Conservation (phyloP, 75 land plant species). For the Selaginella moellendorffii region DNA sequence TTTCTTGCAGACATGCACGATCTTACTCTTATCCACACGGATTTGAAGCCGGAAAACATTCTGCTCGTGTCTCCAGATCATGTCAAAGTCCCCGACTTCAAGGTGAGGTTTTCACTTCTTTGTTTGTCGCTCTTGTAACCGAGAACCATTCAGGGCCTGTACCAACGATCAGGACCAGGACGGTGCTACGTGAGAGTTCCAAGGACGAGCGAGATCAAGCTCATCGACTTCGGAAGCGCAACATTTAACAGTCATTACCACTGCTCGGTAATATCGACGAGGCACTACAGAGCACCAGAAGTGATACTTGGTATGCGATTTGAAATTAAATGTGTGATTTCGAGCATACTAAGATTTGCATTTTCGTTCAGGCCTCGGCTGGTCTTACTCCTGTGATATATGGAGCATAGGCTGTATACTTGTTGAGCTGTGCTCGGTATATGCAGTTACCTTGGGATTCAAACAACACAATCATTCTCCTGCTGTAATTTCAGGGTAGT, state of each 20-base stretch:
- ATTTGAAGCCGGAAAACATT: conserved; percentile 57
- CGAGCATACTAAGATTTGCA: not conserved
- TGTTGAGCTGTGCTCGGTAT: conserved; percentile 73
- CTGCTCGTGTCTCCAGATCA: conserved; percentile 49
- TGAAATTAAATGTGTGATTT: not conserved
- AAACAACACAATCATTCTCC: not conserved
- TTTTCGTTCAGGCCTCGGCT: conserved; percentile 36
- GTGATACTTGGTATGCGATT: conserved; percentile 60
- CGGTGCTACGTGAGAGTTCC: conserved; percentile 45
- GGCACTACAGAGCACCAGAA: conserved; percentile 95
- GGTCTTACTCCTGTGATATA: conserved; percentile 78
- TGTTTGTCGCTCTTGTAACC: too few relatives aligned
- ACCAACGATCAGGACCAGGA: conserved; percentile 17
- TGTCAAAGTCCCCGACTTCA: conserved; percentile 43
- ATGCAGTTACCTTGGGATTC: not conserved
- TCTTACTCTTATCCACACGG: conserved; percentile 46
- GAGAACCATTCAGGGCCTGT: not conserved
- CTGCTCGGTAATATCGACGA: conserved; percentile 72
- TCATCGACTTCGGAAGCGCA: conserved; percentile 97
- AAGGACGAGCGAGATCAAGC: conserved; percentile 84
- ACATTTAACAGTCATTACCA: conserved; percentile 57
- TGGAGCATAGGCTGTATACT: conserved; percentile 90
- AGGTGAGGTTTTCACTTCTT: conserved; percentile 21
- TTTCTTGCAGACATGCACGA: conserved; percentile 53
- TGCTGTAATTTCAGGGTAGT: conserved; percentile 1